Evolutionary conservation across 2,329 filamentous ascomycete species (phyloP).

Genomic region (Chalaropsis ovoidea): DNA sequence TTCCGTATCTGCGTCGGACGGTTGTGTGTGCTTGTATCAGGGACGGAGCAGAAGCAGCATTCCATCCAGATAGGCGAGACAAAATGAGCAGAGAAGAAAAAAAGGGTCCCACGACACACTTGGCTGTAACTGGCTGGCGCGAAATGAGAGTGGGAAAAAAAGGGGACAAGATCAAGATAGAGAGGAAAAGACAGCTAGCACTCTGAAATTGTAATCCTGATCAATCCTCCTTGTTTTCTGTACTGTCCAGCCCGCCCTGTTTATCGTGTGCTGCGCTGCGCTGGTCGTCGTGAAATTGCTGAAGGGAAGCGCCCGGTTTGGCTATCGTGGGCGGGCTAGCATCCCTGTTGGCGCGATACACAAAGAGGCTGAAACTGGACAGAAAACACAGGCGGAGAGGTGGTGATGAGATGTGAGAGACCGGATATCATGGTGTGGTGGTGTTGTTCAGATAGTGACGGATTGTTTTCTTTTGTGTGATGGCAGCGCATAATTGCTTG

Average conservation of each 20-base stretch:
- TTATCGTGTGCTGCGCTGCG: not conserved
- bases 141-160: conserved; percentile 9
- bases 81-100: not conserved
- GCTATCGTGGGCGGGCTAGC: not conserved
- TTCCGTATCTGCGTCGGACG: not conserved
- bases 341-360: conserved; percentile 1
- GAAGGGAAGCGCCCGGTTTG: not conserved
- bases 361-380: not conserved
- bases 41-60: not conserved
- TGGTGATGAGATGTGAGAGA: not conserved
- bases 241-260: not conserved
- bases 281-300: not conserved
- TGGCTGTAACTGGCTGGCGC: not conserved
- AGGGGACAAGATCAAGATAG: conserved; percentile 9
- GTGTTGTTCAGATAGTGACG: not conserved
- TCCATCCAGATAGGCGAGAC: not conserved
- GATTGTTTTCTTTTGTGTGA: not conserved
- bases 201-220: not conserved
- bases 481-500: no score
- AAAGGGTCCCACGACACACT: conserved; percentile 5
- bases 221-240: not conserved
- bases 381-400: not conserved
- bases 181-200: not conserved
- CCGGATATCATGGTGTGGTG: not conserved
- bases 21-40: not conserved